These are phyloP conservation scores for Priceomyces medius DNA, from an alignment of 805 yeast genomes.

Conservation along the genomic window DNA sequence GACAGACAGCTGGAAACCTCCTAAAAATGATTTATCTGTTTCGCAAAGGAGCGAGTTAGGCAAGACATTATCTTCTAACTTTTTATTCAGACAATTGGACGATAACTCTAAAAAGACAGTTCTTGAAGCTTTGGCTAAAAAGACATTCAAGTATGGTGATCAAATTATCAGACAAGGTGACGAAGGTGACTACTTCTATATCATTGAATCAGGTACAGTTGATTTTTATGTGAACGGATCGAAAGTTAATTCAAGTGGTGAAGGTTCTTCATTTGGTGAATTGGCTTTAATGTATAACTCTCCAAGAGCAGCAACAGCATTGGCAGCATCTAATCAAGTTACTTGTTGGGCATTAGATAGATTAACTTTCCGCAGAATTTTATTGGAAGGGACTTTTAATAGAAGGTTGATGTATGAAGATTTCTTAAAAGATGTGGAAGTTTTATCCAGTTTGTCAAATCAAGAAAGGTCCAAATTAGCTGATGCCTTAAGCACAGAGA, in stretches of 20 bases:
- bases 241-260: slow-evolving; percentile 71
- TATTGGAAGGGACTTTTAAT: slow-evolving; percentile 85
- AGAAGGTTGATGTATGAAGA: slow-evolving; percentile 89
- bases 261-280: slow-evolving; percentile 94
- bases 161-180: slow-evolving; percentile 87
- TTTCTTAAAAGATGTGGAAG: slow-evolving; percentile 82
- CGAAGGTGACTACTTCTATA: slow-evolving; percentile 90
- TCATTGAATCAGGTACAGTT: slow-evolving; percentile 81
- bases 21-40: slow-evolving; percentile 58
- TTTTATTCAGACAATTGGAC: slow-evolving; percentile 81
- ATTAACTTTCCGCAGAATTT: slow-evolving; percentile 85
- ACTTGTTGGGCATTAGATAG: slow-evolving; percentile 88
- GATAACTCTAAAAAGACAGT: slow-evolving; percentile 73
- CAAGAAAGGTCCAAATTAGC: slow-evolving; percentile 91
- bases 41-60: slow-evolving; percentile 70
- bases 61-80: slow-evolving; percentile 72
- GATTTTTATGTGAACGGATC: slow-evolving; percentile 72
- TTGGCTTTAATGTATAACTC: slow-evolving; percentile 96
- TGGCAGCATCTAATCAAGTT: slow-evolving; percentile 70
- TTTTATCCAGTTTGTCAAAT: slow-evolving; percentile 65
- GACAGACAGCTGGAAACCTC: slow-evolving; percentile 70
- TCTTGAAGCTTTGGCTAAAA: slow-evolving; percentile 79
- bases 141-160: slow-evolving; percentile 54
- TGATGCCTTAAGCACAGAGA: slow-evolving; percentile 84
- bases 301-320: slow-evolving; percentile 95